Evolutionary conservation across 1,284 basidiomycete species (phyloP).

Genomic region (Marasmius fiardii): DNA sequence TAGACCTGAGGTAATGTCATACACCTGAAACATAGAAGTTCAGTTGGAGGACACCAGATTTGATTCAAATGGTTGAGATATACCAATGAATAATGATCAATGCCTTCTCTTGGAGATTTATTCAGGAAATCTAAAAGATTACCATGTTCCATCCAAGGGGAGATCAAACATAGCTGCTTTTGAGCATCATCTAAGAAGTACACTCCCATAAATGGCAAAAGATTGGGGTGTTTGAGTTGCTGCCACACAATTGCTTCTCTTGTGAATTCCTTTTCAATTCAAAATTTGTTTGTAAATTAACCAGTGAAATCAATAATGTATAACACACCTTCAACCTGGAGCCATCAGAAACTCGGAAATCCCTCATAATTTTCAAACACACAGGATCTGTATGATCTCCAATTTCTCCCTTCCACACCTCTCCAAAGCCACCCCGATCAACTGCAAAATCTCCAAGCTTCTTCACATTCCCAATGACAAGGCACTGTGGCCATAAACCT

Average conservation of each 20-base stretch:
- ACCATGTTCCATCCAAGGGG: constrained; percentile 32
- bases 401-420: constrained; percentile 1
- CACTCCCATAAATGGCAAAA: constrained; percentile 1
- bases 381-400: not conserved
- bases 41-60: not conserved
- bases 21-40: constrained; percentile 13
- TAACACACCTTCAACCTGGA: not conserved
- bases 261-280: not conserved
- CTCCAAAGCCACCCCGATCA: not conserved
- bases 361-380: constrained; percentile 6
- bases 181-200: not conserved
- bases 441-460: not conserved
- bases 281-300: too few relatives aligned
- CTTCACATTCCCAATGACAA: not conserved
- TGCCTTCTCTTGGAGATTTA: constrained; percentile 9
- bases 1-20: constrained; percentile 28
- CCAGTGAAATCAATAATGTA: not conserved
- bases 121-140: constrained; percentile 26
- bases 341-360: constrained; percentile 3
- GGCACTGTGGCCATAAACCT: not conserved
- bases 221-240: not conserved
- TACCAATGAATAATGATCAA: constrained; percentile 22
- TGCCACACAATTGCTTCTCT: constrained; percentile 1
- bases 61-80: not conserved
- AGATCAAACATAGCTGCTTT: constrained; percentile 9